These are phyloP conservation scores for Gossypium australe DNA, from an alignment of 345 rosid genomes.

Conservation along the genomic window DNA sequence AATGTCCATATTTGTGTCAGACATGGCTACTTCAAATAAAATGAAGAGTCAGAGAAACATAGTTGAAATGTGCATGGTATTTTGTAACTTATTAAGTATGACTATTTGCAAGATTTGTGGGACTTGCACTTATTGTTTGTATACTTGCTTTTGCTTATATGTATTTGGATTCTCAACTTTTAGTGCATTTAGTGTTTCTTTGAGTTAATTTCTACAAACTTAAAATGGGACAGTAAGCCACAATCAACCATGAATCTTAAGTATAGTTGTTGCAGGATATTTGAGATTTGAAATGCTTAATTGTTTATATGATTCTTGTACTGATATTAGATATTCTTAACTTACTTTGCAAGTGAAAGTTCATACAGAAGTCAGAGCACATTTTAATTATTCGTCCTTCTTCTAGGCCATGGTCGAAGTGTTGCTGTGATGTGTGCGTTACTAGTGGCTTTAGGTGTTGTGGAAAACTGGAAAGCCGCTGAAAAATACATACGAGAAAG, in stretches of 20 bases:
- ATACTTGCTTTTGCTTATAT: neutral
- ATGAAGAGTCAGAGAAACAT: no score
- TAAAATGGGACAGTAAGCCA: neutral
- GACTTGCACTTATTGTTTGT: neutral
- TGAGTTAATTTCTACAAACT: neutral
- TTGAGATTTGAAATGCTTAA: neutral
- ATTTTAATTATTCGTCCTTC: neutral
- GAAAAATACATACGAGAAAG: conserved; percentile 43
- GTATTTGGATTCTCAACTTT: neutral
- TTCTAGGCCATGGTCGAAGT: conserved; percentile 72
- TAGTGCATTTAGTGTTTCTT: neutral
- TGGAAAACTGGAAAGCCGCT: conserved; percentile 62
- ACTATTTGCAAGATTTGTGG: neutral
- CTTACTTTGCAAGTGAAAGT: neutral
- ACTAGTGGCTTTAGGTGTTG: conserved; percentile 50
- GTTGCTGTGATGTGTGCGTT: conserved; percentile 64
- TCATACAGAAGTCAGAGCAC: neutral
- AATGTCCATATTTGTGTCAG: no score
- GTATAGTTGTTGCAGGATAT: neutral
- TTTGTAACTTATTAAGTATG: neutral
- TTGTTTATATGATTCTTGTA: neutral
- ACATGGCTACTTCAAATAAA: no score
- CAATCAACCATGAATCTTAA: neutral
- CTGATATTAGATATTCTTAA: neutral
- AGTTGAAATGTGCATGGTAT: neutral